Conservation (phyloP, 805 yeast species). For the Saturnispora quitensis region DNA sequence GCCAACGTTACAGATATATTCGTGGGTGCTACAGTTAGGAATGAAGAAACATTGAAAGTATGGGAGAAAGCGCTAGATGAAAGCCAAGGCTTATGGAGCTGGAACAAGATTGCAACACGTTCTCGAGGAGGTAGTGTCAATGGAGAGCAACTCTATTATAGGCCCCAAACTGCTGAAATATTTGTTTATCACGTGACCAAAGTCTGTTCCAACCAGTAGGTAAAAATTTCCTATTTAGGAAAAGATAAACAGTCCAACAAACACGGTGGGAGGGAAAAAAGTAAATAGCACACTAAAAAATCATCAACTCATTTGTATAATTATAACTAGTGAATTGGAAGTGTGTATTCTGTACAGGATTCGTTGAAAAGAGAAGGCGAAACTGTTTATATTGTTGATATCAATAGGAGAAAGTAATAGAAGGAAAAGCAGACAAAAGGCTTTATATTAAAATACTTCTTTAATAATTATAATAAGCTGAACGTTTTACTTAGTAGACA, state of each 20-base stretch:
- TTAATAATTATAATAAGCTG: too few species aligned
- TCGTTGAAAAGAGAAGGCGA: not conserved
- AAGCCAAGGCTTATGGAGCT: conserved; percentile 20
- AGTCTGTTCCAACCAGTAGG: not conserved
- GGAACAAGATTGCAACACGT: conserved; percentile 15
- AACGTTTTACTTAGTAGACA: not conserved
- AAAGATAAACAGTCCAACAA: not conserved
- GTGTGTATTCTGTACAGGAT: not conserved
- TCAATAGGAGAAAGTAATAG: not conserved
- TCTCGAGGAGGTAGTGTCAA: not conserved
- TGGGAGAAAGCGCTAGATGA: conserved; percentile 33
- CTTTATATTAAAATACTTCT: not conserved
- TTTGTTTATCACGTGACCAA: not conserved
- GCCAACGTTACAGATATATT: conserved; percentile 19
- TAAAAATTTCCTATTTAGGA: not conserved
- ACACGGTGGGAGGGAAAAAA: not conserved
- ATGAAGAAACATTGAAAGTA: conserved; percentile 36
- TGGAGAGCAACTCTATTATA: not conserved
- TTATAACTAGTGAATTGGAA: not conserved
- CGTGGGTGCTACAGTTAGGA: conserved; percentile 73
- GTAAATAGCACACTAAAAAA: not conserved
- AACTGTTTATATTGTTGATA: not conserved
- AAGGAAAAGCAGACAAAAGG: not conserved
- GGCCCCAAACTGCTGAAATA: not conserved
- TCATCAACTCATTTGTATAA: not conserved